Conservation (phyloP, 495 filamentous ascomycete species). For the Aspergillus indologenus region DNA sequence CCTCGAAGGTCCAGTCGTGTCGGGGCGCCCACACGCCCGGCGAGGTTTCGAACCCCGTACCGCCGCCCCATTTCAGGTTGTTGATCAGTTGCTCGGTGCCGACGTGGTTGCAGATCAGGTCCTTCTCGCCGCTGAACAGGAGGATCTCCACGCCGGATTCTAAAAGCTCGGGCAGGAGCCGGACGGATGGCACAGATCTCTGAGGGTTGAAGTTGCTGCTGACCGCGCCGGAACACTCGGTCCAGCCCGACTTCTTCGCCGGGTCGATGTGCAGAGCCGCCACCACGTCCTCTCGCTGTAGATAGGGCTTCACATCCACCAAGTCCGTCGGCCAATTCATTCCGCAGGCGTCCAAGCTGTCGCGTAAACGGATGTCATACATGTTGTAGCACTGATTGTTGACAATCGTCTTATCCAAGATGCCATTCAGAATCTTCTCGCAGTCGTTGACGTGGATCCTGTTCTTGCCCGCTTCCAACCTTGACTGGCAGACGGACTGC, state of each 20-base stretch:
- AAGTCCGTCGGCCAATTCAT: slow-evolving; percentile 97
- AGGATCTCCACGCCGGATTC: slow-evolving; percentile 67
- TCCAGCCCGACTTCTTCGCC: slow-evolving; percentile 81
- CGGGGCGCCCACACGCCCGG: slow-evolving; percentile 89
- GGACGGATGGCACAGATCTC: slow-evolving; percentile 68
- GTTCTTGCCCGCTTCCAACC: slow-evolving; percentile 52
- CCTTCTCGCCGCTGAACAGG: slow-evolving; percentile 90
- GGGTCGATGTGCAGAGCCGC: slow-evolving; percentile 77
- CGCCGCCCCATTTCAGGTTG: slow-evolving; percentile 88
- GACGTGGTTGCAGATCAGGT: slow-evolving; percentile 95
- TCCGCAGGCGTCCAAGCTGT: slow-evolving; percentile 73
- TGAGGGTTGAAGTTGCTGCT: slow-evolving; percentile 60
- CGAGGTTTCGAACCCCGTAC: slow-evolving; percentile 83
- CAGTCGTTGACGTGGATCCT: slow-evolving; percentile 66
- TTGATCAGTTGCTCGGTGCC: slow-evolving; percentile 90
- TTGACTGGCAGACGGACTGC: slow-evolving; percentile 60
- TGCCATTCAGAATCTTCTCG: slow-evolving; percentile 67
- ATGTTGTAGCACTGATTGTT: slow-evolving; percentile 76
- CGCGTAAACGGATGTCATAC: slow-evolving; percentile 86
- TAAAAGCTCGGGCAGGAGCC: slow-evolving; percentile 73
- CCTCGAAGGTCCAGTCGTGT: slow-evolving; percentile 92
- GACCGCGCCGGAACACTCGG: slow-evolving; percentile 84
- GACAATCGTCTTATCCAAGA: slow-evolving; percentile 58
- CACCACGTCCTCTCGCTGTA: slow-evolving; percentile 75
- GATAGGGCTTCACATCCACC: slow-evolving; percentile 69